Evolutionary conservation across 106 monocot species (phyloP).

Genomic region (Dendrobium catenatum): DNA sequence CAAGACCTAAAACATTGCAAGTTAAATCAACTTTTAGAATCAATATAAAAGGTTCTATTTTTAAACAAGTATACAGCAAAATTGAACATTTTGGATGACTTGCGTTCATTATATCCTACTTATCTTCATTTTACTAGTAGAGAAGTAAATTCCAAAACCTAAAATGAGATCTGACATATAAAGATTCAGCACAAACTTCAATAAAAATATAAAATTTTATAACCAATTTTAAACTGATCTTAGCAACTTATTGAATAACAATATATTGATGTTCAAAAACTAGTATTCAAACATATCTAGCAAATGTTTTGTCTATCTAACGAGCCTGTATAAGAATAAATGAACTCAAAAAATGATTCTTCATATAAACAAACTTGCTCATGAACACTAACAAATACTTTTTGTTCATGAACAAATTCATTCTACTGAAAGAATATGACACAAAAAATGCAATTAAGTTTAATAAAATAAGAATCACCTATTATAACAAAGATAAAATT

Average conservation of each 20-base stretch:
- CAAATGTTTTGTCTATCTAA: too few species aligned
- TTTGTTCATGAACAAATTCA: too few species aligned
- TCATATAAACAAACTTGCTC: too few species aligned
- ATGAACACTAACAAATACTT: too few species aligned
- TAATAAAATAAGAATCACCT: too few species aligned
- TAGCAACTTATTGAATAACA: not conserved
- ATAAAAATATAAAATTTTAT: not conserved
- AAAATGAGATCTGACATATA: not conserved
- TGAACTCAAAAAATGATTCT: too few species aligned
- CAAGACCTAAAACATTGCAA: constrained; percentile 32
- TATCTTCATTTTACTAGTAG: not conserved
- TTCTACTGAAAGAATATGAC: too few species aligned
- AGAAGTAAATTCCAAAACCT: not conserved
- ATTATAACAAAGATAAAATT: too few species aligned
- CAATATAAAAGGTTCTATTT: not conserved
- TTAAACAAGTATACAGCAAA: not conserved
- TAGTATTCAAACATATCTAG: too few species aligned
- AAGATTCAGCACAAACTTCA: not conserved
- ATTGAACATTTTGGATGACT: not conserved
- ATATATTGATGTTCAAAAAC: not conserved
- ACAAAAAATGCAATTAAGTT: too few species aligned
- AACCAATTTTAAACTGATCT: not conserved
- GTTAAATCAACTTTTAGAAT: not conserved
- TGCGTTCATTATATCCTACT: not conserved
- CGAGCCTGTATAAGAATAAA: too few species aligned